Evolutionary conservation across 306 rosid genomes (phyloP), one percentile per base, ranked within the genome.

Genomic region (Calophaca sinica): DNA sequence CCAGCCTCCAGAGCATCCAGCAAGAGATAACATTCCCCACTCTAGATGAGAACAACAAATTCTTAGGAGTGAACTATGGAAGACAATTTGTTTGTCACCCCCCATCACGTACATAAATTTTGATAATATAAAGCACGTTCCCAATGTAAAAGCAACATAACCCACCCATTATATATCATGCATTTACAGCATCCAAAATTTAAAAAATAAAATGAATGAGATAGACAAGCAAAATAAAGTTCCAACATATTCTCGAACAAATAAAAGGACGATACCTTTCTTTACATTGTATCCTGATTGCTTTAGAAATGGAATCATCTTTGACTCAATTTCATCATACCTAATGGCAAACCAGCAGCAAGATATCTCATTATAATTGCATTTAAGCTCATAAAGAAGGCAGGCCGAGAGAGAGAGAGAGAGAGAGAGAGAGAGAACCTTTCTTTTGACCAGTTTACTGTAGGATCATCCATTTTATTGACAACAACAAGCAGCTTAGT

Each of bases 381-480:
- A 65, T 15, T 9, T 8, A 55, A 53, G 70, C 62, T 67, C 39
- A 38, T 45, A 62, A 9, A 15, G 15, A 5, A 7, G 45, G 5
- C 11, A 35, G n/a, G 3, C 0, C 4, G 4, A 35, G 49, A 33
- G n/a, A 7, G 15, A 8, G 14, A 14, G 13, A 39, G n/a, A 7
- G 15, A 8, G 14, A 14, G 13, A 39, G 20, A 9, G 6, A 44
- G 67, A n/a, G 14, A 74, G 72, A 54, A 94, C 99, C 99, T 96
- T 86, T 89, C 96, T 88, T 96, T 96, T 31, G 98, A 65, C 99
- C 99, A 96, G 5, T 86, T 86, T 68, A 96, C 99, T 0, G 99
- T 96, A 66, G 96, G 96, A 0, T 96, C 99, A 32, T 96, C 99
- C 99, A 96, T 96, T 72, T 96, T 96, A 79, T 96, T 96, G 39